Base-by-base conservation (phyloP, 1,284 basidiomycete genomes). In the Xerocomus minutiporus region DNA sequence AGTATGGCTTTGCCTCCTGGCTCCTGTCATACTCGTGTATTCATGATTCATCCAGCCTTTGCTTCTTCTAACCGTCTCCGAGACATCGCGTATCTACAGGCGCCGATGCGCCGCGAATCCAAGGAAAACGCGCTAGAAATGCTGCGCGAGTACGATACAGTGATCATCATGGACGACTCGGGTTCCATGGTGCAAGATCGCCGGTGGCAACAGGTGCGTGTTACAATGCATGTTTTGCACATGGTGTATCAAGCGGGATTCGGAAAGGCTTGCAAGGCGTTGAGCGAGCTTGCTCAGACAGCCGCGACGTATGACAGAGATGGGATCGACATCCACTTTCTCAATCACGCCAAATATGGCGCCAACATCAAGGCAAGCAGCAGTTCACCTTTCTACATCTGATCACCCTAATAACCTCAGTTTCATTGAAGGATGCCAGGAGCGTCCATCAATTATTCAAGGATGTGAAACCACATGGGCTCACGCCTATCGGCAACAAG, bases 141-240 rank as follows among this genome's bases (percentile, higher is more conserved):
- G 36, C 61, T 83, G 11, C 57, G 63, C 32, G 63, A 71, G 49
- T 83, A 79, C 54, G 72, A 83, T 41, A 83, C 79, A 0, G 73
- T 81, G 6, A 69, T 83, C 38, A 57, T 82, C 28, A 68, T 84
- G 41, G 82, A 84, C 61, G 83, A 84, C 61, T 84, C 82, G 1
- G 65, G 61, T 6, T 83, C 82, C 9, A 85, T 84, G 82, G 49
- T 55, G 12, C 42, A 47, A 4, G 74, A 71, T 4, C 47, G 54
- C 2, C 66, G 70, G 20, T 84, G 82, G 82, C 51, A 53, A 8
- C 76, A 78, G 72, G 78, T 80, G 28, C 13, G 64, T 58, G 17
- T 35, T 20, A 1, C 15, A 2, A 5, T 40, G 23, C 28, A 20
- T 20, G 20, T n/a, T 11, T 8, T 8, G 28, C 58, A 49, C 5